A percentile compares a stretch with the other conserved stretches of the same genome.
Evolutionary conservation across 441 rosid species (phyloP).

Genomic region (Croton setiger): DNA sequence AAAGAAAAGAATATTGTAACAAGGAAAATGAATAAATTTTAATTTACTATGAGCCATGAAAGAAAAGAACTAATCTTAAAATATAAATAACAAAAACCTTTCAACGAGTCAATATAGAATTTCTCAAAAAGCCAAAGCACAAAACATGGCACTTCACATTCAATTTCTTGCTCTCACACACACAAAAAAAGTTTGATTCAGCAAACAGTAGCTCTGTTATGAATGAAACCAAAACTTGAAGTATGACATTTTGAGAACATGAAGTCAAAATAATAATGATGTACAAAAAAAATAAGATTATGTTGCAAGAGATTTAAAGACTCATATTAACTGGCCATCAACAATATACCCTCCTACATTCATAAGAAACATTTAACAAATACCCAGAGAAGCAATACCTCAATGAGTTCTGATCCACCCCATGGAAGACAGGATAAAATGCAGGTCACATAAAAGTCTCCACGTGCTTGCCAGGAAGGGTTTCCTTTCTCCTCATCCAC

Average conservation of each 20-base stretch:
- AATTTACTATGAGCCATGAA: neutral
- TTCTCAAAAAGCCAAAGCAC: neutral
- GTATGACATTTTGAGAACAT: too few species aligned
- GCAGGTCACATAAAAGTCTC: conserved; percentile 89
- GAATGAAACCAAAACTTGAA: too few species aligned
- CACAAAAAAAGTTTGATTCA: neutral
- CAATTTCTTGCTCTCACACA: neutral
- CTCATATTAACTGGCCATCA: neutral
- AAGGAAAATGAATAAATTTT: neutral
- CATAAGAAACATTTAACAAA: conserved; percentile 3
- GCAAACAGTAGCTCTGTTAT: neutral
- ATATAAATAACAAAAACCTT: neutral
- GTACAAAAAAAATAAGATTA: neutral
- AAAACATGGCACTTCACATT: conserved; percentile 5
- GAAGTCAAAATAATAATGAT: neutral
- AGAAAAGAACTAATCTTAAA: neutral
- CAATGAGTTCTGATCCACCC: conserved; percentile 95
- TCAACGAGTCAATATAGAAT: neutral
- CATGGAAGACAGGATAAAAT: conserved; percentile 96
- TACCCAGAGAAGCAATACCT: conserved; percentile 48
- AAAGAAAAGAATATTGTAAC: neutral
- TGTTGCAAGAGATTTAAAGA: neutral
- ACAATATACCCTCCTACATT: too few species aligned
- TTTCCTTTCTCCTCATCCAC: conserved; percentile 99
- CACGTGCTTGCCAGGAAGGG: conserved; percentile 95